phyloP scores from a whole-genome alignment of 257 asterid species.

The Avicennia marina region DNA sequence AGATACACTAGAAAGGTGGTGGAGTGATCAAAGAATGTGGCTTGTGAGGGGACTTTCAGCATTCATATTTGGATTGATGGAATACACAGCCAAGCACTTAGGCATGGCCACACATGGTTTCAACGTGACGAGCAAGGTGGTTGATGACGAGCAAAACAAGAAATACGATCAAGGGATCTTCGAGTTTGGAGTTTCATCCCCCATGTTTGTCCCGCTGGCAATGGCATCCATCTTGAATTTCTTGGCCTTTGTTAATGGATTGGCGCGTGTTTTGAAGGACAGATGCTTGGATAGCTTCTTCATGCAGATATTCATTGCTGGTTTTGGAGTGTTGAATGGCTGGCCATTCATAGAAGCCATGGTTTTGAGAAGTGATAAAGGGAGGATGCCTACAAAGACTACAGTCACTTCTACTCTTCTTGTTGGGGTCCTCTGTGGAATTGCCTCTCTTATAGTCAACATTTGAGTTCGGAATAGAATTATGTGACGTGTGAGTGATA shows the following conservation, averaged over 20 bases:
- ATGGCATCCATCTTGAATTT: constrained; percentile 27
- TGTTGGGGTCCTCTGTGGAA: constrained; percentile 20
- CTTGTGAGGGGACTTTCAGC: constrained; percentile 32
- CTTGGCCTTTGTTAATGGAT: constrained; percentile 21
- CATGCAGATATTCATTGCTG: constrained; percentile 36
- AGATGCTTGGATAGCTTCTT: constrained; percentile 25
- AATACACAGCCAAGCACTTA: constrained; percentile 22
- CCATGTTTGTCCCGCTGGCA: constrained; percentile 35
- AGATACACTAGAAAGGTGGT: constrained; percentile 44
- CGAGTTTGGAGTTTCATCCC: constrained; percentile 37
- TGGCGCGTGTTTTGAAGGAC: background rate
- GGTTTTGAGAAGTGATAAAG: constrained; percentile 48
- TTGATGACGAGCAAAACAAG: constrained; percentile 33
- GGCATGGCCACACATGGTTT: constrained; percentile 42
- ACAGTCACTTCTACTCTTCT: constrained; percentile 27
- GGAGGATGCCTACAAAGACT: constrained; percentile 48
- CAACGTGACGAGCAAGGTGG: constrained; percentile 42
- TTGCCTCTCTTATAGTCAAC: constrained; percentile 5
- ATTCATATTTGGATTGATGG: constrained; percentile 25
- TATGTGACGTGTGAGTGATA: background rate
- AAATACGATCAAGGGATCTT: constrained; percentile 36
- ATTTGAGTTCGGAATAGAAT: background rate
- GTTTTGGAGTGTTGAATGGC: constrained; percentile 56
- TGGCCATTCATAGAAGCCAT: constrained; percentile 56
- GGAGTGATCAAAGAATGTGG: constrained; percentile 60